A percentile compares a stretch with the other conserved stretches of the same genome.
These are phyloP conservation scores for Periglandula ipomoeae DNA, from an alignment of 2,329 filamentous ascomycete genomes.

Conservation along the genomic window DNA sequence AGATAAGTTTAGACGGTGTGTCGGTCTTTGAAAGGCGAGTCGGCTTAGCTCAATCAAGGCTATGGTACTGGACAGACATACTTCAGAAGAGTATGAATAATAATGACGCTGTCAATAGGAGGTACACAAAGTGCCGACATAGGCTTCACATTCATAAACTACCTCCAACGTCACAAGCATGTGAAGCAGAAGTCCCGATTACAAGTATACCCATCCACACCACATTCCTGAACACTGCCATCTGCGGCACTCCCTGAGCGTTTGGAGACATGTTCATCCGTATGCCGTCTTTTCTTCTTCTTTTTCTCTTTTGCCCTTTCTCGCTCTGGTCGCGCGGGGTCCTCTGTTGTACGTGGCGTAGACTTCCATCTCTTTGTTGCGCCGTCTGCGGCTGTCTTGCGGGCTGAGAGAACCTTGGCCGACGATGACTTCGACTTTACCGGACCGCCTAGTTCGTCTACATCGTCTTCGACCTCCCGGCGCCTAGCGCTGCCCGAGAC, in stretches of 20 bases:
- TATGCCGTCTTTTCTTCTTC: constrained; percentile 5
- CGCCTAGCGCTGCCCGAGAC: background rate
- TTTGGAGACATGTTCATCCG: constrained; percentile 11
- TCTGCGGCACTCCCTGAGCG: constrained; percentile 34
- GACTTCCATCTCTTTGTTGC: constrained; percentile 20
- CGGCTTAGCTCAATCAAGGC: no score
- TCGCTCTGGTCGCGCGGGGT: constrained; percentile 18
- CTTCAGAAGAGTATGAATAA: no score
- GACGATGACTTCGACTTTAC: constrained; percentile 10
- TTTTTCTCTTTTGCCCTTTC: constrained; percentile 9
- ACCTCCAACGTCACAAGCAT: constrained; percentile 28
- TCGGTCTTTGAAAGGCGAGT: no score
- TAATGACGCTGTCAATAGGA: background rate
- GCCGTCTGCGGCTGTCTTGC: constrained; percentile 11
- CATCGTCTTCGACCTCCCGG: constrained; percentile 3
- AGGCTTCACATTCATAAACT: no score
- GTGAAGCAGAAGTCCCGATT: constrained; percentile 51
- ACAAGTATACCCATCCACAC: constrained; percentile 46
- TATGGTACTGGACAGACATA: no score
- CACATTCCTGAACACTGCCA: constrained; percentile 37
- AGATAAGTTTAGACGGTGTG: no score
- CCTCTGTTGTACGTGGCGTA: constrained; percentile 19
- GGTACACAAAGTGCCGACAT: no score
- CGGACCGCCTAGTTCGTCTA: constrained; percentile 3
- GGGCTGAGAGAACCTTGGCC: constrained; percentile 8